Conservation (phyloP, 1,284 basidiomycete species). For the Mixia osmundae region DNA sequence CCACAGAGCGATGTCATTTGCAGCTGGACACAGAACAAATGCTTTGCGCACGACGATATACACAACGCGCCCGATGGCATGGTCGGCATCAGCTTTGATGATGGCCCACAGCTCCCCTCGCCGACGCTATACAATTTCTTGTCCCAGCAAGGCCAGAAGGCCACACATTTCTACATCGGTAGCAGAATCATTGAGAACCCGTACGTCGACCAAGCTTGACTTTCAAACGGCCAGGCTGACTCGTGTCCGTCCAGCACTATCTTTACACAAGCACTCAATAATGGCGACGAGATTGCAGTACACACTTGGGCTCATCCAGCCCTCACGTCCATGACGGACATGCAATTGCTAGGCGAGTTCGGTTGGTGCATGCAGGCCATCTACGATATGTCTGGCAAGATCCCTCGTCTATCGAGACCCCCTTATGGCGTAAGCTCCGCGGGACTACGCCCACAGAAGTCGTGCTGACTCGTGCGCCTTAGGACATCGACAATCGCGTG, state of each 20-base stretch:
- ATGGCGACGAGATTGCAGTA: not conserved
- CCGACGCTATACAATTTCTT: slow-evolving; percentile 34
- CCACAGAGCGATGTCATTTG: not conserved
- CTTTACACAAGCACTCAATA: not conserved
- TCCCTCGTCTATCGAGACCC: too few species aligned
- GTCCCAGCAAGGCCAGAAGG: slow-evolving; percentile 30
- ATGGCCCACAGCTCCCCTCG: slow-evolving; percentile 14
- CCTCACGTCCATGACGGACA: slow-evolving; percentile 51
- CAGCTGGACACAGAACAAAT: not conserved
- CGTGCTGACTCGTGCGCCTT: too few species aligned
- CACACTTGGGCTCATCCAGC: slow-evolving; percentile 46
- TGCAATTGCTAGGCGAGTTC: slow-evolving; percentile 46
- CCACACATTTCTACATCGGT: slow-evolving; percentile 67
- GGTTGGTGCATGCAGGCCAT: slow-evolving; percentile 66
- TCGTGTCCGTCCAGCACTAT: not conserved
- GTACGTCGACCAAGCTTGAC: slow-evolving; percentile 21
- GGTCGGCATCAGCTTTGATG: slow-evolving; percentile 1
- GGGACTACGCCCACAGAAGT: too few species aligned
- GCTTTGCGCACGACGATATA: not conserved
- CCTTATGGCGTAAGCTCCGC: too few species aligned
- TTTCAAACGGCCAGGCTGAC: not conserved
- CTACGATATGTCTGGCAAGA: slow-evolving; percentile 40
- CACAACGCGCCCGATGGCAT: not conserved
- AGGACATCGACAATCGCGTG: too few species aligned
- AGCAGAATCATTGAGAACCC: slow-evolving; percentile 37